Evolutionary conservation across 306 rosid genomes (phyloP), one percentile per base, ranked within the genome.

Genomic region (Cucurbita ficifolia): DNA sequence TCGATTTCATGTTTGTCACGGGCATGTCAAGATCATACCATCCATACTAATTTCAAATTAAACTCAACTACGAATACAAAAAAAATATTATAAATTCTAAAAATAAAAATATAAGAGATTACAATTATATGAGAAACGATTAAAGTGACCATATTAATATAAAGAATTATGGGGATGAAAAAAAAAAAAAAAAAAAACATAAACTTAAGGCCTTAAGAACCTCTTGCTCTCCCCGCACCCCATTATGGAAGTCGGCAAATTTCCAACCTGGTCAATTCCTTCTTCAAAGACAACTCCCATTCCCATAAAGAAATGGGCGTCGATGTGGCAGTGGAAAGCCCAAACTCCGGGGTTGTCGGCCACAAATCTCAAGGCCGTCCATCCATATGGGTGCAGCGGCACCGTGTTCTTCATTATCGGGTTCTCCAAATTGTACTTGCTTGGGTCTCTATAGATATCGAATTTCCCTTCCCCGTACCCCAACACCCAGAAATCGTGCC

Each of bases 271-370:
- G 0, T 93, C 82, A 0, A 93, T 77, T 35, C 98, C 98, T 80
- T 89, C 93, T 79, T 82, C 96, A 39, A 93, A 93, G 33, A 88
- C 90, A 63, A 90, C 88, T 3, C 97, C 94, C 98, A 93, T 93
- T 0, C 97, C 98, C 96, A 90, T 84, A 13, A 62, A 87, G 84
- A 88, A 88, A 80, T 93, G 98, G 13, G 97, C 56, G 59, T 90
- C 98, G 16, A 93, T 86, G 49, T 88, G 98, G 81, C 98, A 93
- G 81, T 93, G 98, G 39, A 93, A 93, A 5, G 88, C 89, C 98
- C 98, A 88, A 10, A 80, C 91, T 0, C 98, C 98, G 1, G 98
- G 98, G 35, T 93, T 90, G 39, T 88, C 82, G 0, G 98, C 78
- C 65, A 76, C 61, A 55, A 93, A 93, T 76, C 98, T 90, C 79